phyloP scores from a whole-genome alignment of 805 yeast genomes.

The Saccharomycopsis babjevae region DNA sequence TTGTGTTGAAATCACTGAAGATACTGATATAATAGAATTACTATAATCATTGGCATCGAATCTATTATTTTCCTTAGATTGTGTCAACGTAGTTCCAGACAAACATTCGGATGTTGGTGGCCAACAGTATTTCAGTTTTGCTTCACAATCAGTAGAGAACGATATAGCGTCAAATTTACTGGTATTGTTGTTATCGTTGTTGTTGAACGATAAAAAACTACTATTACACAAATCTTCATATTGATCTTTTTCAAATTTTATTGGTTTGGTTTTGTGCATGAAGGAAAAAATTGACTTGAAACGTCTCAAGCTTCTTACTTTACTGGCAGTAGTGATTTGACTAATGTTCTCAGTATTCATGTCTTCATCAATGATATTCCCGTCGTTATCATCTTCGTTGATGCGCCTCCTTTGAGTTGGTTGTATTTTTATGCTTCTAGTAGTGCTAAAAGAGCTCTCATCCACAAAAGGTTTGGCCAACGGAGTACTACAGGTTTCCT shows the following conservation, averaged over 20 bases:
- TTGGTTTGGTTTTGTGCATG: background rate
- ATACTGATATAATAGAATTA: background rate
- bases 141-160: background rate
- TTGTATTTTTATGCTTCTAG: background rate
- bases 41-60: background rate
- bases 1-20: background rate
- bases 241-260: background rate
- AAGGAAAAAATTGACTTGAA: background rate
- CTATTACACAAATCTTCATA: background rate
- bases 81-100: background rate
- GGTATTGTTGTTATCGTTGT: background rate
- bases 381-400: background rate
- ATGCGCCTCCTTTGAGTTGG: background rate
- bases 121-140: background rate
- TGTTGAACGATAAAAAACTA: background rate
- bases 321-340: background rate
- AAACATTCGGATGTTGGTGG: background rate
- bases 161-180: background rate
- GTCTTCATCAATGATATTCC: background rate
- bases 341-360: background rate
- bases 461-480: background rate
- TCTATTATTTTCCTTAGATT: background rate
- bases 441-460: background rate
- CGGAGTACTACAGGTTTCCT: too few species aligned
- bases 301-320: background rate